Percentiles rank a stretch among this genome's conserved stretches.
These are phyloP conservation scores for Setomelanomma holmii DNA, from an alignment of 2,329 filamentous ascomycete species.

Conservation along the genomic window DNA sequence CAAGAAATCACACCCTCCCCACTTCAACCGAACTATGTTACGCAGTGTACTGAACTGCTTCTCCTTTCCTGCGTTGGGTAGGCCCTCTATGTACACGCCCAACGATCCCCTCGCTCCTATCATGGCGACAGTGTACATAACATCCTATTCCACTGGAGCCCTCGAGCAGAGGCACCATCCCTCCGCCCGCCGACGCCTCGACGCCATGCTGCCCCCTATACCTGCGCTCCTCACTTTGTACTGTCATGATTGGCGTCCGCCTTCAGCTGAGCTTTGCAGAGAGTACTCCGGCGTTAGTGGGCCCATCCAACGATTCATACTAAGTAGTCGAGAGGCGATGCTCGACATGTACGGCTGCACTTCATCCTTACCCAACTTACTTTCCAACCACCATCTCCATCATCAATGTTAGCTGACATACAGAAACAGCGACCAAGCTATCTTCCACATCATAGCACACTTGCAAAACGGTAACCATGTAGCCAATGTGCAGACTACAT, in stretches of 20 bases:
- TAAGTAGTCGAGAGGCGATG: background rate
- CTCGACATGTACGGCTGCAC: background rate
- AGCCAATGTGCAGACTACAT: slow-evolving; percentile 16
- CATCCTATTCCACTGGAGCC: background rate
- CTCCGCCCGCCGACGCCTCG: background rate
- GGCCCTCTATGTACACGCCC: background rate
- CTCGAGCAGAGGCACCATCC: background rate
- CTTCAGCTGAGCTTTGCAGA: slow-evolving; percentile 14
- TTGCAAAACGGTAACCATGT: slow-evolving; percentile 7
- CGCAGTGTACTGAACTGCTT: background rate
- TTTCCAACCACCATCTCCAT: background rate
- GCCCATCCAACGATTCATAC: background rate
- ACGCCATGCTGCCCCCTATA: background rate
- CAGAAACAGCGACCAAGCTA: background rate
- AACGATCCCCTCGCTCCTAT: background rate
- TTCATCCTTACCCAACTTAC: background rate
- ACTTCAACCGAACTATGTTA: too few species aligned
- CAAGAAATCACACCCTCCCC: too few species aligned
- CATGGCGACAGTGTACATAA: background rate
- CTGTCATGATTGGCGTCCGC: slow-evolving; percentile 11
- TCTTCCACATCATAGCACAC: slow-evolving; percentile 6
- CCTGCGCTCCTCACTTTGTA: slow-evolving; percentile 1
- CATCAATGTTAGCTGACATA: background rate
- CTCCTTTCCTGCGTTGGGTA: too few species aligned
- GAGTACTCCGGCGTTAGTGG: background rate